phyloP scores from a whole-genome alignment of 2,329 filamentous ascomycete species.

The Microascus cirrosus region DNA sequence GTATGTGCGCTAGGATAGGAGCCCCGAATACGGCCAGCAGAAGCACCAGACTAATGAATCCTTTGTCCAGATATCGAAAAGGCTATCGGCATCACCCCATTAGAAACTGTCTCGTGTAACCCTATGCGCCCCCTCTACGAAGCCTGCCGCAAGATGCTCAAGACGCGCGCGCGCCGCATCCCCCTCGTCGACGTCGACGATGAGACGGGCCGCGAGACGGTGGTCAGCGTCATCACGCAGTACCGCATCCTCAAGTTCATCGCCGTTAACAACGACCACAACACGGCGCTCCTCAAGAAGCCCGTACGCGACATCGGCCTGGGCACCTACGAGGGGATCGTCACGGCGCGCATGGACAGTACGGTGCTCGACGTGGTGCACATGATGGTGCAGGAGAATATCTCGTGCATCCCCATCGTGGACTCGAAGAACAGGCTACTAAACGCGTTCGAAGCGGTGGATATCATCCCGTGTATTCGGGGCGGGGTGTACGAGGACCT shows the following conservation, averaged over 20 bases:
- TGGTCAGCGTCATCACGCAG: constrained; percentile 94
- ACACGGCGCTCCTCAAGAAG: constrained; percentile 82
- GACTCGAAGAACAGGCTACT: constrained; percentile 68
- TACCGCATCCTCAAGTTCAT: constrained; percentile 99
- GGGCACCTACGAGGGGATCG: constrained; percentile 72
- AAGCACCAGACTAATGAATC: constrained; percentile 3
- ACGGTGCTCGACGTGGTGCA: constrained; percentile 92
- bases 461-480: constrained; percentile 93
- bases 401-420: constrained; percentile 88
- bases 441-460: constrained; percentile 96
- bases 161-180: constrained; percentile 85
- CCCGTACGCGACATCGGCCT: constrained; percentile 73
- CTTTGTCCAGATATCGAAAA: constrained; percentile 77
- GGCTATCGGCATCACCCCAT: constrained; percentile 78
- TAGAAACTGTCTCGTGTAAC: constrained; percentile 94
- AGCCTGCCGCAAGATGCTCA: constrained; percentile 87
- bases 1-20: constrained; percentile 33
- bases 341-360: constrained; percentile 78
- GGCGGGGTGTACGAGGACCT: constrained; percentile 88
- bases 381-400: constrained; percentile 82
- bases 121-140: constrained; percentile 87
- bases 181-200: constrained; percentile 89
- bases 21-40: too few relatives aligned
- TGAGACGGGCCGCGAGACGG: constrained; percentile 83
- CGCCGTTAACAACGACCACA: constrained; percentile 77